phyloP scores from a whole-genome alignment of 371 early-diverging fungal species.

The Mucor indicus region DNA sequence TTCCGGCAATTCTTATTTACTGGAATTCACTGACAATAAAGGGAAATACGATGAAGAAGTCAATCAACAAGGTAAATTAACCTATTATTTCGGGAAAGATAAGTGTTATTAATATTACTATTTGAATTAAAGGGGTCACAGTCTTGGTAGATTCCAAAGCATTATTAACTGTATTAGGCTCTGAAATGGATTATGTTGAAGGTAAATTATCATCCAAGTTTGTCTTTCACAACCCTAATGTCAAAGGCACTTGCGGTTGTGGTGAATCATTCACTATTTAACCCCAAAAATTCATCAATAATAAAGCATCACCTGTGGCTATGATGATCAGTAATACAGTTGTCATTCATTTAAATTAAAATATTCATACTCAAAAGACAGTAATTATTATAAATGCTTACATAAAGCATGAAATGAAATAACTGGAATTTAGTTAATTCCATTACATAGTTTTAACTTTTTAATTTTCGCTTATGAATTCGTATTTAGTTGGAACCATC shows the following conservation, averaged over 20 bases:
- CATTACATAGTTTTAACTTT: too few relatives aligned
- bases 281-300: too few relatives aligned
- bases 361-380: too few relatives aligned
- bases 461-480: too few relatives aligned
- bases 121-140: slow-evolving; percentile 65
- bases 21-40: slow-evolving; percentile 77
- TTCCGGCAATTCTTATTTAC: slow-evolving; percentile 85
- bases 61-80: slow-evolving; percentile 80
- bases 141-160: slow-evolving; percentile 94
- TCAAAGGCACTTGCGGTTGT: slow-evolving; percentile 94
- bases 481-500: too few relatives aligned
- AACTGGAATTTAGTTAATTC: too few relatives aligned
- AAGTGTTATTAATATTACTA: background rate
- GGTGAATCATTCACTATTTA: slow-evolving; percentile 85
- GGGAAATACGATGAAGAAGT: slow-evolving; percentile 90
- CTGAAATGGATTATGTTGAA: slow-evolving; percentile 95
- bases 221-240: slow-evolving; percentile 94
- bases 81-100: background rate
- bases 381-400: too few relatives aligned
- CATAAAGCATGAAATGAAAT: too few relatives aligned
- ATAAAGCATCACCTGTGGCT: too few relatives aligned
- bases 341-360: too few relatives aligned
- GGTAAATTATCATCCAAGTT: slow-evolving; percentile 87
- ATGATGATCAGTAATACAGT: too few relatives aligned
- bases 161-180: slow-evolving; percentile 86